Conservation (phyloP, 148 eudicot genomes). For the Vaccinium darrowii region DNA sequence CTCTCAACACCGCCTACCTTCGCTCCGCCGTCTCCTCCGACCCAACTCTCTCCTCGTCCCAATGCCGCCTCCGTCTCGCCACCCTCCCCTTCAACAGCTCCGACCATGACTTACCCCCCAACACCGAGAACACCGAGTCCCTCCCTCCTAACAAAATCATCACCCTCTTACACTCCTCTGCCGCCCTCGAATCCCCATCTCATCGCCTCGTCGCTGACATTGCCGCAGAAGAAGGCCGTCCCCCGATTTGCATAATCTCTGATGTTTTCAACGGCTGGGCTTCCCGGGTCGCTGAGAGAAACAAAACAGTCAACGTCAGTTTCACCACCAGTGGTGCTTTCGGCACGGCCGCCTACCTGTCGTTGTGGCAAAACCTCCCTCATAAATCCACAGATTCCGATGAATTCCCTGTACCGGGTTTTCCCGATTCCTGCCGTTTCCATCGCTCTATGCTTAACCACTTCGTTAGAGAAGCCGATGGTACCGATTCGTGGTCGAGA, state of each 20-base stretch:
- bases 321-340: slow-evolving; percentile 84
- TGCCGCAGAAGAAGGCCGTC: slow-evolving; percentile 29
- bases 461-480: slow-evolving; percentile 51
- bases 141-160: slow-evolving; percentile 26
- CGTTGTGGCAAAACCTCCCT: slow-evolving; percentile 69
- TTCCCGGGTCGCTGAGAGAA: slow-evolving; percentile 38
- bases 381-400: slow-evolving; percentile 36
- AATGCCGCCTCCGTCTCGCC: slow-evolving; percentile 17
- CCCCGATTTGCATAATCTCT: slow-evolving; percentile 51
- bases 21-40: slow-evolving; percentile 19
- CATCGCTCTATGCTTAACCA: slow-evolving; percentile 47
- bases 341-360: slow-evolving; percentile 56
- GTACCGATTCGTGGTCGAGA: slow-evolving; percentile 59
- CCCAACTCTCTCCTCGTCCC: neutral
- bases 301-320: slow-evolving; percentile 39
- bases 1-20: slow-evolving; percentile 44
- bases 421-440: slow-evolving; percentile 50
- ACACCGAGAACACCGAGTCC: slow-evolving; percentile 51
- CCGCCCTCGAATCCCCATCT: slow-evolving; percentile 36
- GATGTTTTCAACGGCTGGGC: slow-evolving; percentile 79
- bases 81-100: slow-evolving; percentile 43
- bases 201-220: slow-evolving; percentile 24
- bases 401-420: slow-evolving; percentile 57
- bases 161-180: slow-evolving; percentile 35
- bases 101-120: slow-evolving; percentile 46